A percentile compares a stretch with the other conserved stretches of the same genome.
Evolutionary conservation across 73 alveolate genomes (phyloP).

Genomic region (Paramecium tetraurelia): DNA sequence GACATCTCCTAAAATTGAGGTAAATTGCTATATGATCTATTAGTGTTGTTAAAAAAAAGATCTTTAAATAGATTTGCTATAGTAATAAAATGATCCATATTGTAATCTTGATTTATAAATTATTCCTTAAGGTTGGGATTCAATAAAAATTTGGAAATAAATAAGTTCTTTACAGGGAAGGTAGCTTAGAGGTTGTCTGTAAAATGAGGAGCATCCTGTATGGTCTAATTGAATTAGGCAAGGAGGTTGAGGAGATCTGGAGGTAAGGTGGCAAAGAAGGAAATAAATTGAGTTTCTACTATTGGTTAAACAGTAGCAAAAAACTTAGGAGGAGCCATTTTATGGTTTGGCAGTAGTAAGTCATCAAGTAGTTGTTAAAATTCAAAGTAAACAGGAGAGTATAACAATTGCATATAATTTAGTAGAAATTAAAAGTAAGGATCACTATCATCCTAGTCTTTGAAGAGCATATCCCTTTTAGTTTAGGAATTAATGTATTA

Average conservation of each 20-base stretch:
- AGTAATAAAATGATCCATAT: slow-evolving; percentile 18
- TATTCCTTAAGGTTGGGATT: slow-evolving; percentile 1
- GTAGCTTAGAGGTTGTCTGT: neutral
- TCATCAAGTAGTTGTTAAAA: slow-evolving; percentile 44
- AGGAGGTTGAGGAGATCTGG: neutral
- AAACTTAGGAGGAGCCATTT: slow-evolving; percentile 43
- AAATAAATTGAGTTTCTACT: neutral
- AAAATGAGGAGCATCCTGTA: slow-evolving; percentile 20
- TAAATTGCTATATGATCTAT: slow-evolving; percentile 40
- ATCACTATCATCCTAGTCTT: slow-evolving; percentile 11
- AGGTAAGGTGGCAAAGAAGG: neutral
- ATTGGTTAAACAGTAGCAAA: neutral
- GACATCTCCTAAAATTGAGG: slow-evolving; percentile 37
- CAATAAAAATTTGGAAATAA: neutral
- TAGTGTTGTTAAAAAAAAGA: neutral
- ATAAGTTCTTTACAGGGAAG: neutral
- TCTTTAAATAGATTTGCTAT: slow-evolving; percentile 29
- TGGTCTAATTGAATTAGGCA: neutral
- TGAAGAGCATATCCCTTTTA: neutral
- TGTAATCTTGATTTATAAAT: neutral
- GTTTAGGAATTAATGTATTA: neutral
- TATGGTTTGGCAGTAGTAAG: neutral
- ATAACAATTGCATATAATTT: slow-evolving; percentile 40
- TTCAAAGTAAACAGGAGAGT: slow-evolving; percentile 27
- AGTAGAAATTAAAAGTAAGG: slow-evolving; percentile 46